Evolutionary conservation across 352 stramenopile species (phyloP).

Genomic region (Globisporangium camurandrum): DNA sequence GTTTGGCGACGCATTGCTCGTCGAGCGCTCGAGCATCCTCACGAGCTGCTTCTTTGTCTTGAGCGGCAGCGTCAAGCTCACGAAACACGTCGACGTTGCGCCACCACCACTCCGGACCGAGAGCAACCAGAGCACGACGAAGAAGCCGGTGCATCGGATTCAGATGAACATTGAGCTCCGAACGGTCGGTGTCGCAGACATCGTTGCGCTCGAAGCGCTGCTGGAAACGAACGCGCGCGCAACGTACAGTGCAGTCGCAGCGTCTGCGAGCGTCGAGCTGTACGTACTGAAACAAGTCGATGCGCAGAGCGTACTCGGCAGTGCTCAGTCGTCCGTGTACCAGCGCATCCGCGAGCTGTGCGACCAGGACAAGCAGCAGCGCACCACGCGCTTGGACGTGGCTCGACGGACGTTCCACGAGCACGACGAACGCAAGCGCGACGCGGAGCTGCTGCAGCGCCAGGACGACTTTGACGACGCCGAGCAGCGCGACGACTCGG

Average conservation of each 20-base stretch:
- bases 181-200: conserved; percentile 21
- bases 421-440: conserved; percentile 4
- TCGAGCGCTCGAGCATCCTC: conserved; percentile 12
- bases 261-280: conserved; percentile 33
- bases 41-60: conserved; percentile 32
- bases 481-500: conserved; percentile 1
- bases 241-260: conserved; percentile 18
- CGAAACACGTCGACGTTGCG: conserved; percentile 16
- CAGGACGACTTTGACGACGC: conserved; percentile 6
- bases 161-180: conserved; percentile 28
- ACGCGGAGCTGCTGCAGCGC: conserved; percentile 1
- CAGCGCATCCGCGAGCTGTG: conserved; percentile 3
- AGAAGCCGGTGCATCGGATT: conserved; percentile 14
- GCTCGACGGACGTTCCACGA: conserved; percentile 3
- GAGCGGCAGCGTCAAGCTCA: conserved; percentile 27
- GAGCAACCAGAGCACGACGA: conserved; percentile 9
- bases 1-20: conserved; percentile 33
- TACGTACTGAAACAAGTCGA: conserved; percentile 29
- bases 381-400: neutral
- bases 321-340: conserved; percentile 1
- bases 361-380: neutral
- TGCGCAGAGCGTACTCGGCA: conserved; percentile 13
- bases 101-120: conserved; percentile 1
- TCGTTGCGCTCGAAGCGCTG: conserved; percentile 30
- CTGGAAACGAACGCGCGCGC: conserved; percentile 14